phyloP scores from a whole-genome alignment of 306 rosid genomes.

The Biancaea sappan region DNA sequence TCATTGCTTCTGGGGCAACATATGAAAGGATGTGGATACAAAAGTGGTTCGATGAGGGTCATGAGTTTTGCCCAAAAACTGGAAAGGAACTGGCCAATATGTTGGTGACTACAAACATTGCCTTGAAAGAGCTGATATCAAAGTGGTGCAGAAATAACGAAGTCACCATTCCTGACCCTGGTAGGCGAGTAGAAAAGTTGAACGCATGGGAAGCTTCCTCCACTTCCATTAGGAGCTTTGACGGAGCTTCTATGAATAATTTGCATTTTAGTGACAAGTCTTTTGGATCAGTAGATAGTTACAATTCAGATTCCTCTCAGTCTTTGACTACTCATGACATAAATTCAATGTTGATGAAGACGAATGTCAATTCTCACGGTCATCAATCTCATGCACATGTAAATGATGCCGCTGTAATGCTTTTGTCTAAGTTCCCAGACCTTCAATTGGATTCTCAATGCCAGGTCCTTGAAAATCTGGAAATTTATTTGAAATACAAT shows the following conservation, averaged over 20 bases:
- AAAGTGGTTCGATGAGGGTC: constrained; percentile 86
- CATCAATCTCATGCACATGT: constrained; percentile 40
- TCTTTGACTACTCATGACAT: constrained; percentile 38
- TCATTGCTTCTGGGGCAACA: constrained; percentile 78
- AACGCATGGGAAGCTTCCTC: constrained; percentile 53
- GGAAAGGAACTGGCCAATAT: constrained; percentile 45
- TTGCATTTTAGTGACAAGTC: constrained; percentile 63
- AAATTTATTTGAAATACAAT: constrained; percentile 45
- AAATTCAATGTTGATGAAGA: constrained; percentile 41
- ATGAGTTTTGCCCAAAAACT: constrained; percentile 74
- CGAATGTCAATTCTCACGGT: constrained; percentile 35
- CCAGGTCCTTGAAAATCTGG: constrained; percentile 68
- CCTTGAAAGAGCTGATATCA: constrained; percentile 67
- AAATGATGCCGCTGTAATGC: constrained; percentile 45
- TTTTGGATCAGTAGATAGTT: constrained; percentile 69
- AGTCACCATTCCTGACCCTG: constrained; percentile 64
- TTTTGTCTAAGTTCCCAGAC: constrained; percentile 57
- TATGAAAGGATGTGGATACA: constrained; percentile 85
- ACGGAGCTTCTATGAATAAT: constrained; percentile 71
- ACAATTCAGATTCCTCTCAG: constrained; percentile 51
- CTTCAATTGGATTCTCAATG: constrained; percentile 79
- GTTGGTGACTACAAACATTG: constrained; percentile 59
- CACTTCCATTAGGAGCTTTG: constrained; percentile 72
- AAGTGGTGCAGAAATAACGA: constrained; percentile 67
- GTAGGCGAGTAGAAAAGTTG: constrained; percentile 39